Base-by-base conservation (phyloP, 2,329 filamentous ascomycete species). In the Talaromyces amestolkiae region DNA sequence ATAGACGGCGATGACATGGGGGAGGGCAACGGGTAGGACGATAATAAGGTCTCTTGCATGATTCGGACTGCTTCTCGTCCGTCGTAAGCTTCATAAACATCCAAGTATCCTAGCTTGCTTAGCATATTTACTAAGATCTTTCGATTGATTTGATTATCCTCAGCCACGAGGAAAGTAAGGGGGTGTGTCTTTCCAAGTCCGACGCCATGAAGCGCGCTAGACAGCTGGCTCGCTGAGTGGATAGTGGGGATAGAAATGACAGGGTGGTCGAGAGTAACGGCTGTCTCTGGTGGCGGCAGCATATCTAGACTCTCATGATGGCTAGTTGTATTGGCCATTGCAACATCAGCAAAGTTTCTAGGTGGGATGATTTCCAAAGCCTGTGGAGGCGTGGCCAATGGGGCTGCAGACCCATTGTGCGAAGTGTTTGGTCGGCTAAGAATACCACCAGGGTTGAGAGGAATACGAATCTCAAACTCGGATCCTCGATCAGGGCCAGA, bases 81-180 rank as follows among this genome's bases (percentile, higher is more conserved):
- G 70, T 91, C 88, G 70, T 87, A 87, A 0, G 89, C 89, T 73
- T 91, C 85, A 63, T 84, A 80, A 15, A 91, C 83, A 63, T 83
- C 82, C 33, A 78, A 79, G 74, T 91, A 91, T 13, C 89, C 89
- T 15, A 91, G 83, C 69, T 89, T 89, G 24, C 80, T 80, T 8
- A 91, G 83, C 84, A 90, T 90, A 70, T 79, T 87, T 33, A 89
- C 83, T 17, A 91, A 81, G 0, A 91, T 83, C 54, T 85, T 86
- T 63, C 89, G 85, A 71, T 91, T 91, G 75, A 91, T 89, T 68
- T 85, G 85, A 75, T 91, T 91, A 75, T 91, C 89, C 77, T 91
- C 89, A 3, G 87, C 89, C 1, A 91, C 86, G 2, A 91, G 81
- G 68, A 91, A 88, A 10, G 84, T 89, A 9, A 91, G 80, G 0